These are phyloP conservation scores for Komagataella mondaviorum DNA, from an alignment of 805 yeast genomes.

Conservation along the genomic window DNA sequence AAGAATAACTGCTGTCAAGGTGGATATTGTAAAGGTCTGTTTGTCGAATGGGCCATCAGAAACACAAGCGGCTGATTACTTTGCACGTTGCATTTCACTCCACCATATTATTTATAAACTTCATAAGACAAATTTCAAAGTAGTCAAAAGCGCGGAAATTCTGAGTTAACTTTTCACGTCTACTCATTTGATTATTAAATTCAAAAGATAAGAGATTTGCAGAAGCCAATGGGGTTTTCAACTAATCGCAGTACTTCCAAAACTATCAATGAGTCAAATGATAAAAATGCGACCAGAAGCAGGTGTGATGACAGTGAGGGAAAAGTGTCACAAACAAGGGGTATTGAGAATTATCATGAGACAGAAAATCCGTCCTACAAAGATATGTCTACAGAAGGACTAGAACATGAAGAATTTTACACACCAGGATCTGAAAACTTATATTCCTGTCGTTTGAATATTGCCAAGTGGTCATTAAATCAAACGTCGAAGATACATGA, in stretches of 20 bases:
- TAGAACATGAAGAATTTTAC: conserved; percentile 62
- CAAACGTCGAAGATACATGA: conserved; percentile 29
- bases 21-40: too few species aligned
- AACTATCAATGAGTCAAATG: background rate
- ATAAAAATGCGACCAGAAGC: background rate
- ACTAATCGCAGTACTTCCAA: background rate
- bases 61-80: too few species aligned
- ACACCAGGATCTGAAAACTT: conserved; percentile 62
- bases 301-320: background rate
- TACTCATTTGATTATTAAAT: too few species aligned
- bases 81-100: too few species aligned
- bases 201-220: background rate
- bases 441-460: conserved; percentile 31
- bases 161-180: too few species aligned
- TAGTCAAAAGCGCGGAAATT: too few species aligned
- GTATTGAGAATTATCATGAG: background rate
- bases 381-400: conserved; percentile 16
- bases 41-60: too few species aligned
- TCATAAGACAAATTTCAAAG: too few species aligned
- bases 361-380: background rate
- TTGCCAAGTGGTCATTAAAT: conserved; percentile 38
- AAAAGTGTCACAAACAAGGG: background rate
- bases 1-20: too few species aligned
- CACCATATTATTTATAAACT: too few species aligned
- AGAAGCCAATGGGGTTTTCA: background rate